Evolutionary conservation across 2,329 filamentous ascomycete species (phyloP).

Genomic region (Mollisiaceae sp.): DNA sequence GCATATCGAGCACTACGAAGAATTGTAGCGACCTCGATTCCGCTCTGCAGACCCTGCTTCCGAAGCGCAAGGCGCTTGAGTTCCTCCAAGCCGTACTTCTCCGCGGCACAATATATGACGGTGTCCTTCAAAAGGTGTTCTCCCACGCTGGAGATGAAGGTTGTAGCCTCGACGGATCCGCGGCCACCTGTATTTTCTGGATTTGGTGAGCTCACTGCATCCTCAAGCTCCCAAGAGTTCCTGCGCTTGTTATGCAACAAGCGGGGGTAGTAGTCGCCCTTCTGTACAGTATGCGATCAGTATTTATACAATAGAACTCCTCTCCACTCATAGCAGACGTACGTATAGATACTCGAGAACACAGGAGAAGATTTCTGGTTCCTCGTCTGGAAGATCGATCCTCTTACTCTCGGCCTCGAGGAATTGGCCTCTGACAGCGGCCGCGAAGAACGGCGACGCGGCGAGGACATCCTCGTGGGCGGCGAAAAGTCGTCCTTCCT

Average conservation of each 20-base stretch:
- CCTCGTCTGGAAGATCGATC: conserved; percentile 74
- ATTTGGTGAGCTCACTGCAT: conserved; percentile 62
- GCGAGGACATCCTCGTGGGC: conserved; percentile 92
- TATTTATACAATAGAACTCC: not conserved
- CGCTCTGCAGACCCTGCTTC: conserved; percentile 90
- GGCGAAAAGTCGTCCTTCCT: conserved; percentile 87
- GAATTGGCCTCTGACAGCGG: conserved; percentile 73
- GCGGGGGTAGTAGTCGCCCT: conserved; percentile 68
- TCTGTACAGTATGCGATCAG: conserved; percentile 28
- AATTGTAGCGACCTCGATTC: conserved; percentile 90
- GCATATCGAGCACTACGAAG: conserved; percentile 92
- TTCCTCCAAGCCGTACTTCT: conserved; percentile 88
- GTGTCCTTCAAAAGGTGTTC: conserved; percentile 88
- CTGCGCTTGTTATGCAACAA: conserved; percentile 85
- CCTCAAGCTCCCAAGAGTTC: conserved; percentile 90
- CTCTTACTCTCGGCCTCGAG: conserved; percentile 78
- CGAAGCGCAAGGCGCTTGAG: conserved; percentile 89
- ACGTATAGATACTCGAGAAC: conserved; percentile 92
- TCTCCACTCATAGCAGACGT: conserved; percentile 19
- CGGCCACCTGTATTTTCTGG: conserved; percentile 60
- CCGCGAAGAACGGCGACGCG: conserved; percentile 83
- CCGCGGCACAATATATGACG: conserved; percentile 90
- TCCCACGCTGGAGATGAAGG: conserved; percentile 75
- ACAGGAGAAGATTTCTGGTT: conserved; percentile 91
- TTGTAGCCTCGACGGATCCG: conserved; percentile 73